Conservation (phyloP, 495 filamentous ascomycete species). For the Staphylotrichum tortipilum region DNA sequence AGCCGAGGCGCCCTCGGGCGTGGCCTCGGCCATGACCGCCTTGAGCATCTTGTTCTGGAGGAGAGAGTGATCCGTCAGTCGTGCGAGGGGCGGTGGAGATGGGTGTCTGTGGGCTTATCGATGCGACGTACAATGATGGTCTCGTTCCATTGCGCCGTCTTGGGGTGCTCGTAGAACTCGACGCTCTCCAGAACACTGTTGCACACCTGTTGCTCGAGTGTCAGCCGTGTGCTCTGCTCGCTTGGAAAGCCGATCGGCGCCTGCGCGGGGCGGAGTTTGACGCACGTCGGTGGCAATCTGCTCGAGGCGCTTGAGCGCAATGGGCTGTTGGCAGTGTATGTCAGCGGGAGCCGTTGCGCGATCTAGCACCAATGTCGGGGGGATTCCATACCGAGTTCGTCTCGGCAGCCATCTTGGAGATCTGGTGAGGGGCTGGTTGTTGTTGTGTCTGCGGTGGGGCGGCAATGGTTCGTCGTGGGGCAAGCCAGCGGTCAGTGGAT, state of each 20-base stretch:
- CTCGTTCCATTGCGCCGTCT: constrained; percentile 77
- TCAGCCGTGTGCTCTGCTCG: constrained; percentile 10
- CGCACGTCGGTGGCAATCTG: constrained; percentile 77
- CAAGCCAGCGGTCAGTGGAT: no score
- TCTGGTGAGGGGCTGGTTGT: not conserved
- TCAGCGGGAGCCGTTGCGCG: not conserved
- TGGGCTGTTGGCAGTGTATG: constrained; percentile 49
- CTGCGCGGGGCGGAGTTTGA: constrained; percentile 10
- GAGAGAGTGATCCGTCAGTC: not conserved
- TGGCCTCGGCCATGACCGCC: constrained; percentile 73
- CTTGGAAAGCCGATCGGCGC: not conserved
- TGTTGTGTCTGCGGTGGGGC: not conserved
- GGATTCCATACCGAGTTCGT: constrained; percentile 26
- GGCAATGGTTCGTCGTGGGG: not conserved
- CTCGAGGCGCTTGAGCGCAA: constrained; percentile 64
- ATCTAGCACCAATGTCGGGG: not conserved
- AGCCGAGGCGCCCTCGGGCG: constrained; percentile 40
- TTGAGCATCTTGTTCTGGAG: constrained; percentile 75
- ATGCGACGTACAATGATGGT: constrained; percentile 76
- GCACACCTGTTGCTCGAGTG: constrained; percentile 57
- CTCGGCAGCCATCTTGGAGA: constrained; percentile 21
- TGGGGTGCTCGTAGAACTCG: constrained; percentile 72
- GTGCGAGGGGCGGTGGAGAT: not conserved
- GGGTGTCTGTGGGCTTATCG: not conserved
- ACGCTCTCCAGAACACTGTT: constrained; percentile 60